Conservation (phyloP, 2,329 filamentous ascomycete species). For the Verticillium albo-atrum region DNA sequence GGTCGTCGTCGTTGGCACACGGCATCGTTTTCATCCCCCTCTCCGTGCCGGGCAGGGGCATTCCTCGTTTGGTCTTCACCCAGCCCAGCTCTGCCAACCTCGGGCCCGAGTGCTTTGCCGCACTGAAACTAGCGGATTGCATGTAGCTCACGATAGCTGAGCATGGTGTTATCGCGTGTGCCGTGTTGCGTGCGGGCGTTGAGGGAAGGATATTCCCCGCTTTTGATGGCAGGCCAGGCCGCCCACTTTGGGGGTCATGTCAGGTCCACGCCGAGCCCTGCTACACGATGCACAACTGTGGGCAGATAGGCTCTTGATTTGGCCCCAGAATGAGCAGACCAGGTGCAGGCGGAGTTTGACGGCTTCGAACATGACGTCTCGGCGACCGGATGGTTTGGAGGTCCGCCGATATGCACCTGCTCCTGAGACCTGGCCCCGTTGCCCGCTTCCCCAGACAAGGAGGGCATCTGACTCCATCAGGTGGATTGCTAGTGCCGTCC, state of each 20-base stretch:
- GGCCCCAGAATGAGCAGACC: neutral
- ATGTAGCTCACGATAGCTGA: neutral
- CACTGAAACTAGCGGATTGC: neutral
- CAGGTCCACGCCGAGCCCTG: neutral
- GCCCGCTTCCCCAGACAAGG: neutral
- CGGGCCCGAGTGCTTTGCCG: neutral
- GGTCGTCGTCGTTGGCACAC: too few relatives aligned
- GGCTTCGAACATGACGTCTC: neutral
- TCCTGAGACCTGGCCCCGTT: neutral
- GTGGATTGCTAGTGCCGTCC: neutral
- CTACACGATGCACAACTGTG: neutral
- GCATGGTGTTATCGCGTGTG: neutral
- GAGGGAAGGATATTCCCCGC: neutral
- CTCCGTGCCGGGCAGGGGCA: neutral
- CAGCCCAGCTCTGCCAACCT: neutral
- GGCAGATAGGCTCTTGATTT: neutral
- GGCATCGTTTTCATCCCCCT: too few relatives aligned
- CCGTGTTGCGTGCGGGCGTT: neutral
- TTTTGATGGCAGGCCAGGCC: neutral
- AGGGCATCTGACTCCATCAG: neutral
- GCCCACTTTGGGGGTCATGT: neutral
- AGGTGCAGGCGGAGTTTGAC: neutral
- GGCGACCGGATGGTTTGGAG: neutral
- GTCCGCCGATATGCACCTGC: neutral
- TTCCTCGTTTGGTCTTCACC: neutral